phyloP scores from a whole-genome alignment of 257 asterid species.

The Knoxia roxburghii region DNA sequence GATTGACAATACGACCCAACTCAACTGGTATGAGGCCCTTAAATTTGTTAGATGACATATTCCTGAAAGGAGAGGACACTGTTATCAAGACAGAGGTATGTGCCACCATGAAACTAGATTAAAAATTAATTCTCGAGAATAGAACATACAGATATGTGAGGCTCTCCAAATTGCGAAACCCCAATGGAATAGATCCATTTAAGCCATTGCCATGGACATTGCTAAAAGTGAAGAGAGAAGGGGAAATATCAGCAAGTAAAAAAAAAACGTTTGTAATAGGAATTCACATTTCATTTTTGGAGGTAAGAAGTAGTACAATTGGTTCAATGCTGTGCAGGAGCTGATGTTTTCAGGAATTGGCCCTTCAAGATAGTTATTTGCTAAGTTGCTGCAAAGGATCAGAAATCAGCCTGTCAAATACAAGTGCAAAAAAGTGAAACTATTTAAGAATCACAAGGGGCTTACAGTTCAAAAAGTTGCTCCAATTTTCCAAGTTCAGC shows the following conservation, averaged over 20 bases:
- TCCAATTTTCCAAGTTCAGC: conserved; percentile 83
- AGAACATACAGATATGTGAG: conserved; percentile 76
- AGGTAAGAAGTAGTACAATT: conserved; percentile 47
- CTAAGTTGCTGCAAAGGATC: conserved; percentile 57
- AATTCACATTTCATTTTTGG: neutral
- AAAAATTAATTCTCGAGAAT: neutral
- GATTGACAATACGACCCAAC: conserved; percentile 84
- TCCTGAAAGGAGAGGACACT: conserved; percentile 38
- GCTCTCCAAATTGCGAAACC: conserved; percentile 78
- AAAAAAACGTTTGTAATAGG: neutral
- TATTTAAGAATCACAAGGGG: neutral
- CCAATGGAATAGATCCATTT: conserved; percentile 84
- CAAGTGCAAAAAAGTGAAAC: neutral
- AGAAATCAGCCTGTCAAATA: neutral
- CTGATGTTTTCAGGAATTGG: conserved; percentile 89
- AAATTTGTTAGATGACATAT: conserved; percentile 75
- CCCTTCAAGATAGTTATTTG: conserved; percentile 82
- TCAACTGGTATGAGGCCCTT: conserved; percentile 64
- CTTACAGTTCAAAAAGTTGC: conserved; percentile 94
- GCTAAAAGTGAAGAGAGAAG: conserved; percentile 28
- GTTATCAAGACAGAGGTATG: neutral
- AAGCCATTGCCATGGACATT: conserved; percentile 83
- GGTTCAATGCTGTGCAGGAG: conserved; percentile 89
- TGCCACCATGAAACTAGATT: neutral
- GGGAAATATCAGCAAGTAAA: neutral